phyloP scores from a whole-genome alignment of 768 basidiomycete species.

The Xanthoconium stramineum region DNA sequence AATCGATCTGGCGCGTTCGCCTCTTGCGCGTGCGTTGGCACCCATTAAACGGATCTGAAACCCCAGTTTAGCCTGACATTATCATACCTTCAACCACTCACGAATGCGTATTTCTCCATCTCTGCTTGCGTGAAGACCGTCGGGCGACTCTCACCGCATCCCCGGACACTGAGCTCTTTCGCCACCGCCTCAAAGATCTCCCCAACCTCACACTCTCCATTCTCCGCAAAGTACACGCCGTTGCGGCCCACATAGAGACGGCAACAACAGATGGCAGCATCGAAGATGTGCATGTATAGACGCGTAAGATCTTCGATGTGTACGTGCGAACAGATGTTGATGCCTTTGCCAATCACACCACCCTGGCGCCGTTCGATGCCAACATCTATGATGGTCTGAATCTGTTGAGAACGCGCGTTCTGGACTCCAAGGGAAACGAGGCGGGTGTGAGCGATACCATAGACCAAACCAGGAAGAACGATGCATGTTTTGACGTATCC shows the following conservation, averaged over 20 bases:
- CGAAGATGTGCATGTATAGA: slow-evolving; percentile 44
- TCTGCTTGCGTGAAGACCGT: slow-evolving; percentile 39
- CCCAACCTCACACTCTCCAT: slow-evolving; percentile 44
- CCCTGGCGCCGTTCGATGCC: slow-evolving; percentile 46
- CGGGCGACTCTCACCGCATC: slow-evolving; percentile 24
- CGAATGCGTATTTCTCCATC: slow-evolving; percentile 12
- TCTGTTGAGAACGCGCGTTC: slow-evolving; percentile 50
- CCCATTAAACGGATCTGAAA: slow-evolving; percentile 17
- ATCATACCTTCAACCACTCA: slow-evolving; percentile 1
- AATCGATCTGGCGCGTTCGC: slow-evolving; percentile 19
- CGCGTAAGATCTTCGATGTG: slow-evolving; percentile 47
- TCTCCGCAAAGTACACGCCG: slow-evolving; percentile 54
- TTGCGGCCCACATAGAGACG: slow-evolving; percentile 31
- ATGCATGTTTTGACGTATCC: slow-evolving; percentile 53
- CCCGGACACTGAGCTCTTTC: slow-evolving; percentile 30
- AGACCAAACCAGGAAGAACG: slow-evolving; percentile 55
- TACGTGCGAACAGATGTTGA: slow-evolving; percentile 60
- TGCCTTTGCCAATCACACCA: slow-evolving; percentile 54
- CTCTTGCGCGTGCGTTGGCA: slow-evolving; percentile 18
- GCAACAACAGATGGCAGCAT: slow-evolving; percentile 26
- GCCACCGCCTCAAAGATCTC: slow-evolving; percentile 41
- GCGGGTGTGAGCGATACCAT: slow-evolving; percentile 46
- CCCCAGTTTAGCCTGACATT: background rate
- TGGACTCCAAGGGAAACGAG: slow-evolving; percentile 52
- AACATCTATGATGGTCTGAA: slow-evolving; percentile 46